Evolutionary conservation across 371 early-diverging fungal genomes (phyloP).

Genomic region (Phascolomyces articulosus): DNA sequence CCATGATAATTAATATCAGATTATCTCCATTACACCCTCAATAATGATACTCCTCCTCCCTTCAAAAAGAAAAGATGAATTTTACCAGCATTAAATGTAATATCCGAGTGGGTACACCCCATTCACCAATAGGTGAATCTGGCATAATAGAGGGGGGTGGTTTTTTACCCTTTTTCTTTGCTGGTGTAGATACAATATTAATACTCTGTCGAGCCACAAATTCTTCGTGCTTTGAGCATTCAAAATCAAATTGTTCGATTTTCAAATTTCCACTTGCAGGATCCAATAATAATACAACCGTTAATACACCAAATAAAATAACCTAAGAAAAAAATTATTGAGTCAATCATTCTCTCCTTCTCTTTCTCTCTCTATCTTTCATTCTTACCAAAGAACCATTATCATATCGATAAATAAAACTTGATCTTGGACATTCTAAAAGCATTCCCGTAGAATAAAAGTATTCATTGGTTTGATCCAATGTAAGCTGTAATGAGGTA

Average conservation of each 20-base stretch:
- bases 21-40: too few species aligned
- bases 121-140: constrained; percentile 35
- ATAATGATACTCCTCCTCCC: neutral
- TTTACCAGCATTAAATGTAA: constrained; percentile 9
- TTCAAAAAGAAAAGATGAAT: neutral
- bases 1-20: neutral
- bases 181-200: constrained; percentile 8
- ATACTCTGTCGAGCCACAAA: constrained; percentile 26
- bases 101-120: constrained; percentile 38
- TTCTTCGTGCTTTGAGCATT: constrained; percentile 36
- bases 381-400: constrained; percentile 37
- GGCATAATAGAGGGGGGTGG: constrained; percentile 23
- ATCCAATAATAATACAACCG: constrained; percentile 29
- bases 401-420: constrained; percentile 37
- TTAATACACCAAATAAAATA: constrained; percentile 35
- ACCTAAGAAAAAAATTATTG: too few species aligned
- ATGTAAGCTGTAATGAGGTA: constrained; percentile 40
- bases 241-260: constrained; percentile 40
- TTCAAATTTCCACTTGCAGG: constrained; percentile 30
- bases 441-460: constrained; percentile 37
- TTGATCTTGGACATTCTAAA: constrained; percentile 45
- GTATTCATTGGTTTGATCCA: constrained; percentile 47
- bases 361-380: too few species aligned
- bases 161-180: constrained; percentile 24
- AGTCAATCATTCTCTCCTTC: too few species aligned